A percentile compares a stretch with the other conserved stretches of the same genome.
Conservation (phyloP, 2,329 filamentous ascomycete species). For the Rugonectria rugulosa region DNA sequence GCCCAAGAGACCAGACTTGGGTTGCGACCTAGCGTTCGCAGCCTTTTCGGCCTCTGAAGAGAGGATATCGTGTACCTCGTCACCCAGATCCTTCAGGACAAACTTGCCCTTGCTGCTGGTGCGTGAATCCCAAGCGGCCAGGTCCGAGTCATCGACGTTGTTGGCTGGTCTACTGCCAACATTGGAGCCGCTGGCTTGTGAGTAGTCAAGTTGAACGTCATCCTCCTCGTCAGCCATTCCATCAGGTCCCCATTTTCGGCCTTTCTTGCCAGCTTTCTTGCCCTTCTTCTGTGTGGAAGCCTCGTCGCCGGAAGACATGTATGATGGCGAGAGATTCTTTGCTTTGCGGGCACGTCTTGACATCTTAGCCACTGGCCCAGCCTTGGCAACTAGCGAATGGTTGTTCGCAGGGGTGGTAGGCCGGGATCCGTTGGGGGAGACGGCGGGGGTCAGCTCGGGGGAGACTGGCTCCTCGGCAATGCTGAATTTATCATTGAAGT, state of each 20-base stretch:
- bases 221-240: slow-evolving; percentile 87
- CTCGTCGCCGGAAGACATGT: slow-evolving; percentile 86
- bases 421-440: slow-evolving; percentile 78
- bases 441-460: slow-evolving; percentile 72
- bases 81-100: slow-evolving; percentile 89
- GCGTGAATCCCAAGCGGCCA: slow-evolving; percentile 85
- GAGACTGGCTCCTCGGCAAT: slow-evolving; percentile 54
- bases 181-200: slow-evolving; percentile 66
- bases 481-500: slow-evolving; percentile 32
- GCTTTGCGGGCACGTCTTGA: slow-evolving; percentile 80
- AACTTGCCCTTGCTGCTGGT: slow-evolving; percentile 93
- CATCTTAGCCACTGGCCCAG: slow-evolving; percentile 76
- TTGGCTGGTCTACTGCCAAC: slow-evolving; percentile 58
- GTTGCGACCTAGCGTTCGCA: slow-evolving; percentile 54
- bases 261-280: slow-evolving; percentile 79
- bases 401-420: slow-evolving; percentile 75
- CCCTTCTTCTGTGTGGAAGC: slow-evolving; percentile 61
- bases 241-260: slow-evolving; percentile 91
- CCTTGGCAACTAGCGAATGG: slow-evolving; percentile 74
- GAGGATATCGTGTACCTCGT: slow-evolving; percentile 91
- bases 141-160: slow-evolving; percentile 76
- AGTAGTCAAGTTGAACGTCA: slow-evolving; percentile 86
- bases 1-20: slow-evolving; percentile 73
- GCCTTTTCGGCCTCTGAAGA: slow-evolving; percentile 73
- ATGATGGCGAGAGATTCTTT: slow-evolving; percentile 70